Conservation (phyloP, 2,329 filamentous ascomycete genomes). For the Ophiostoma populinum region DNA sequence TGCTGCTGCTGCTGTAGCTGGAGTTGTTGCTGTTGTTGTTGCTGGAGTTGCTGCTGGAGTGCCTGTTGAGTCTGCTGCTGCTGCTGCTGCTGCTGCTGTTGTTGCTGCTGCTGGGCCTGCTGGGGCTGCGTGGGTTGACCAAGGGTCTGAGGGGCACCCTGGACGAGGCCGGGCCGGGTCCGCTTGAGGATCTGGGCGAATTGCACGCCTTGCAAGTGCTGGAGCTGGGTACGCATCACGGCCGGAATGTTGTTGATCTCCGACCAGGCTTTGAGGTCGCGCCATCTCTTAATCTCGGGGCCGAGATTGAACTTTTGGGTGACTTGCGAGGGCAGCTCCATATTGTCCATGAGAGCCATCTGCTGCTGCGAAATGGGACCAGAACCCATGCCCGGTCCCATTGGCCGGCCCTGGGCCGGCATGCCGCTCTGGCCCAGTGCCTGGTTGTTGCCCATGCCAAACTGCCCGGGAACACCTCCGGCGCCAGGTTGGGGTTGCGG, state of each 20-base stretch:
- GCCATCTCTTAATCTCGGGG: constrained; percentile 30
- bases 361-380: constrained; percentile 18
- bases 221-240: constrained; percentile 18
- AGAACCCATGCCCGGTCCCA: too few species aligned
- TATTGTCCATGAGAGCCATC: constrained; percentile 26
- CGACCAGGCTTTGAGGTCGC: constrained; percentile 27
- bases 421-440: neutral
- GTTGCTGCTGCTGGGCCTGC: constrained; percentile 1
- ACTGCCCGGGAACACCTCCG: constrained; percentile 8
- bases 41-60: constrained; percentile 5
- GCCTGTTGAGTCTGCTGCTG: constrained; percentile 12
- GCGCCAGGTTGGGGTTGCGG: constrained; percentile 9
- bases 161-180: too few species aligned
- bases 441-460: neutral
- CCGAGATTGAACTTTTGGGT: constrained; percentile 19
- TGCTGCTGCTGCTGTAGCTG: constrained; percentile 1
- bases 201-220: constrained; percentile 21
- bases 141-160: too few species aligned
- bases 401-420: constrained; percentile 5
- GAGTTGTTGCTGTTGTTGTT: constrained; percentile 4
- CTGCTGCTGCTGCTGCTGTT: constrained; percentile 9
- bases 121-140: constrained; percentile 8
- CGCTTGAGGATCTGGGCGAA: constrained; percentile 16
- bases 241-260: constrained; percentile 20
- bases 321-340: constrained; percentile 27